phyloP scores from a whole-genome alignment of 2,329 filamentous ascomycete species.

The Xenoacremonium recifei region DNA sequence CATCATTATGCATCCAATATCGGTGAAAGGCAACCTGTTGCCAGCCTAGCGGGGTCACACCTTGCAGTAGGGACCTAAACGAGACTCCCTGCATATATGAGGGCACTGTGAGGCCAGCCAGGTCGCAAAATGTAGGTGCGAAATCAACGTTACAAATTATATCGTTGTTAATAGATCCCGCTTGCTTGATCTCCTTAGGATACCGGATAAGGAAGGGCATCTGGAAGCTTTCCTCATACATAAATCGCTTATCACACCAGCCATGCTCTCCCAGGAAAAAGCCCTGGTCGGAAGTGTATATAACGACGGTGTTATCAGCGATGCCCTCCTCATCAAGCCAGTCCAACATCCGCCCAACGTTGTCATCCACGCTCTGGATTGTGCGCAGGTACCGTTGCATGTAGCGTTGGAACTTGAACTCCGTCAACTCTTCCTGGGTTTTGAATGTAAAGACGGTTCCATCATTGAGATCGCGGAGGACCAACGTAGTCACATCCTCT shows the following conservation, averaged over 20 bases:
- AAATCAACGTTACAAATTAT: constrained; percentile 56
- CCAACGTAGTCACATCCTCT: constrained; percentile 28
- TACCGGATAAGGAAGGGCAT: constrained; percentile 53
- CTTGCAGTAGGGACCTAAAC: constrained; percentile 38
- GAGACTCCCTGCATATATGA: constrained; percentile 52
- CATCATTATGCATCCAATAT: constrained; percentile 56
- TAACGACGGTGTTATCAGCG: constrained; percentile 45
- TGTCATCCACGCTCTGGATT: constrained; percentile 52
- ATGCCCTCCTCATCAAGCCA: constrained; percentile 40
- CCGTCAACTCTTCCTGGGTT: constrained; percentile 38
- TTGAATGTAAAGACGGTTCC: constrained; percentile 46
- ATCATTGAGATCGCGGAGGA: constrained; percentile 45
- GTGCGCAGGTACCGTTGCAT: constrained; percentile 55
- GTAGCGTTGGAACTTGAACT: constrained; percentile 57
- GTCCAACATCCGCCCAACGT: constrained; percentile 47
- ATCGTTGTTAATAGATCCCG: constrained; percentile 41
- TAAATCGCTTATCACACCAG: constrained; percentile 58
- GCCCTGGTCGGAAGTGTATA: constrained; percentile 54
- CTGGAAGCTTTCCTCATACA: constrained; percentile 57
- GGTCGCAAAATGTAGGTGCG: constrained; percentile 48
- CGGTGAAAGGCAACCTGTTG: constrained; percentile 53
- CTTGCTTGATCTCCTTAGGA: constrained; percentile 37
- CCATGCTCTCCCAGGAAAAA: constrained; percentile 58
- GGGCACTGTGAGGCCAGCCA: constrained; percentile 38
- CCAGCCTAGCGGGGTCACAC: constrained; percentile 41